These are phyloP conservation scores for Akanthomyces dipterigenus DNA, from an alignment of 2,329 filamentous ascomycete species.

Conservation along the genomic window DNA sequence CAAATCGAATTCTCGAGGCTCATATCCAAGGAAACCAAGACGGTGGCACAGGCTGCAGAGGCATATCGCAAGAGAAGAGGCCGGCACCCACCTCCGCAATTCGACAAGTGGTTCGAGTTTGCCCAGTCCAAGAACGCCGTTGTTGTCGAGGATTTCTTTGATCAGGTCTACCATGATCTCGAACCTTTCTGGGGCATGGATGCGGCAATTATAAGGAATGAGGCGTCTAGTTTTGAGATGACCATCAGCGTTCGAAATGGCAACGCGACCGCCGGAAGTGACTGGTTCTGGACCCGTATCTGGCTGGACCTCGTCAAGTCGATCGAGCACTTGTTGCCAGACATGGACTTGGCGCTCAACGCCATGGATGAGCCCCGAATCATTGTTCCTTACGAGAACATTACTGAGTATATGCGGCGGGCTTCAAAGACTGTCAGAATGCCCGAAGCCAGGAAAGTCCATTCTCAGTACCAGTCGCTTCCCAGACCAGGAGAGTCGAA, in stretches of 20 bases:
- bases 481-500: constrained; percentile 26
- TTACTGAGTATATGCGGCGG: constrained; percentile 45
- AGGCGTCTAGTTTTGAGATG: constrained; percentile 52
- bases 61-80: constrained; percentile 52
- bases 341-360: constrained; percentile 63
- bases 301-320: constrained; percentile 48
- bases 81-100: constrained; percentile 56
- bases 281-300: constrained; percentile 53
- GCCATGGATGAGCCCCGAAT: constrained; percentile 61
- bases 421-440: constrained; percentile 43
- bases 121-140: constrained; percentile 45
- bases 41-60: constrained; percentile 46
- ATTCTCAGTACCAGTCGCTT: constrained; percentile 37
- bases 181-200: constrained; percentile 51
- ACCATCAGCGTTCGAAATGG: constrained; percentile 51
- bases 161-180: constrained; percentile 56
- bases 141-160: constrained; percentile 57
- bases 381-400: constrained; percentile 56
- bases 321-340: constrained; percentile 51
- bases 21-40: constrained; percentile 39
- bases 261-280: constrained; percentile 42
- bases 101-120: constrained; percentile 53
- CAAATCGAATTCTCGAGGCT: constrained; percentile 32
- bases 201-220: constrained; percentile 40
- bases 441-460: constrained; percentile 35